Evolutionary conservation across 2,329 filamentous ascomycete genomes (phyloP).

Genomic region (Geoglossum cookeanum): DNA sequence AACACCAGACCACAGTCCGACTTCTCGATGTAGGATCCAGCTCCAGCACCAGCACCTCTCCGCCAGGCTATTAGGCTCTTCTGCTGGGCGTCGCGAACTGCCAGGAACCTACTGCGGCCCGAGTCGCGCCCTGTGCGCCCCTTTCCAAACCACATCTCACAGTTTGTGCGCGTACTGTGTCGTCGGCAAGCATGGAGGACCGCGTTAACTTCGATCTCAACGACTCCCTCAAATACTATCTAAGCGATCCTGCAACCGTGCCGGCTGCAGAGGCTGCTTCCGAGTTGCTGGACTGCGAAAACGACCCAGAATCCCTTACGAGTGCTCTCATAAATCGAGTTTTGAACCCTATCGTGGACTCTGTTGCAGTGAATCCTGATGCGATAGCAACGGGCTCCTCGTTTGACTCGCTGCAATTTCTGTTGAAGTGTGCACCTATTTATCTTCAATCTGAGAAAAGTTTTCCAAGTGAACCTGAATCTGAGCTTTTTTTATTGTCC

Average conservation of each 20-base stretch:
- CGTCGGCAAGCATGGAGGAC: slow-evolving; percentile 32
- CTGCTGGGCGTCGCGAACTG: neutral
- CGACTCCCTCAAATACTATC: slow-evolving; percentile 87
- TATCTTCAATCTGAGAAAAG: slow-evolving; percentile 21
- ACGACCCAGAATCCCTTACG: slow-evolving; percentile 69
- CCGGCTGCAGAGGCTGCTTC: slow-evolving; percentile 71
- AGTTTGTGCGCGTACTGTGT: neutral
- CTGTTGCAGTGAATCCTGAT: slow-evolving; percentile 80
- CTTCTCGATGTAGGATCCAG: neutral
- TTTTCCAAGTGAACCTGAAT: slow-evolving; percentile 29
- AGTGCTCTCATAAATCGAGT: slow-evolving; percentile 63
- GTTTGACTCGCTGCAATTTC: slow-evolving; percentile 86
- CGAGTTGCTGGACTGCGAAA: slow-evolving; percentile 76
- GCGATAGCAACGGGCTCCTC: slow-evolving; percentile 57
- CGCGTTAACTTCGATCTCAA: slow-evolving; percentile 81
- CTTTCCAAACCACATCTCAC: no score
- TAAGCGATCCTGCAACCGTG: slow-evolving; percentile 75
- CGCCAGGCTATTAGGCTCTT: slow-evolving; percentile 16
- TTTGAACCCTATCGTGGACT: slow-evolving; percentile 81
- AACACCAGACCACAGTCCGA: neutral
- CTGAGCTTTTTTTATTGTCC: slow-evolving; percentile 43
- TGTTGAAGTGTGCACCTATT: slow-evolving; percentile 76
- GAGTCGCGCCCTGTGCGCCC: slow-evolving; percentile 21
- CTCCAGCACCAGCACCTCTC: slow-evolving; percentile 3
- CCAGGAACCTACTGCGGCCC: neutral